These are phyloP conservation scores for Allomyces macrogynus DNA, from an alignment of 192 early-diverging fungal genomes.

Conservation along the genomic window DNA sequence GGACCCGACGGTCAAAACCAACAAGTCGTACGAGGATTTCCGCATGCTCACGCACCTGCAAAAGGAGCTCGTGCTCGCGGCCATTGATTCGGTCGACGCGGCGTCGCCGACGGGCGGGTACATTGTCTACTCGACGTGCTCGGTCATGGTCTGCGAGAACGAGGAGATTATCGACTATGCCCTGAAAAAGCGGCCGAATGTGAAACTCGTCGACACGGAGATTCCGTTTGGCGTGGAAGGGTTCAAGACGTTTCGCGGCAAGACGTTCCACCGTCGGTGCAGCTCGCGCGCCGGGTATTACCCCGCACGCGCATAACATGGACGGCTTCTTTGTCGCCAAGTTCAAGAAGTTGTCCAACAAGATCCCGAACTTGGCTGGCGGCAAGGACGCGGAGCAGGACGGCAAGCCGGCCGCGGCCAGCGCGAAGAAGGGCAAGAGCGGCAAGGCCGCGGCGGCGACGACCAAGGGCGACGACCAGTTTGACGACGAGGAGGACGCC, in stretches of 20 bases:
- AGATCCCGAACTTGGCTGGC: constrained; percentile 20
- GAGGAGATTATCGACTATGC: constrained; percentile 95
- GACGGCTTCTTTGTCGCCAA: constrained; percentile 99
- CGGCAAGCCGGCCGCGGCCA: too few relatives aligned
- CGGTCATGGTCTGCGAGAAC: constrained; percentile 92
- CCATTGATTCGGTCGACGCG: constrained; percentile 93
- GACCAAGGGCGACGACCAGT: too few relatives aligned
- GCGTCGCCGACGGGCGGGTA: constrained; percentile 81
- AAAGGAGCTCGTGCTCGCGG: constrained; percentile 82
- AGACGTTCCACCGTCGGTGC: constrained; percentile 63
- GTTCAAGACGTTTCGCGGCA: constrained; percentile 71
- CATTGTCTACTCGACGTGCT: constrained; percentile 98
- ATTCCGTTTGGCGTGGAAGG: constrained; percentile 90
- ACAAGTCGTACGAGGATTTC: constrained; percentile 88
- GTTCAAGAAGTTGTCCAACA: constrained; percentile 85
- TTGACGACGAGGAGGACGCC: too few relatives aligned
- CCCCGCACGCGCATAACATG: constrained; percentile 97
- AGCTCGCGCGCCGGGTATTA: constrained; percentile 75
- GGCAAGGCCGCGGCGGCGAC: too few relatives aligned
- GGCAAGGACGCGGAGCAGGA: too few relatives aligned
- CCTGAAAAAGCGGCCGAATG: constrained; percentile 75
- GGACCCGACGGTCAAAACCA: constrained; percentile 84
- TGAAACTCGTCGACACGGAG: constrained; percentile 73
- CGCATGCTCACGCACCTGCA: constrained; percentile 78
- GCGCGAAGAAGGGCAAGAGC: too few relatives aligned